Conservation (phyloP, 1,139 yeast genomes). For the Nakaseomyces uthaithaninus region DNA sequence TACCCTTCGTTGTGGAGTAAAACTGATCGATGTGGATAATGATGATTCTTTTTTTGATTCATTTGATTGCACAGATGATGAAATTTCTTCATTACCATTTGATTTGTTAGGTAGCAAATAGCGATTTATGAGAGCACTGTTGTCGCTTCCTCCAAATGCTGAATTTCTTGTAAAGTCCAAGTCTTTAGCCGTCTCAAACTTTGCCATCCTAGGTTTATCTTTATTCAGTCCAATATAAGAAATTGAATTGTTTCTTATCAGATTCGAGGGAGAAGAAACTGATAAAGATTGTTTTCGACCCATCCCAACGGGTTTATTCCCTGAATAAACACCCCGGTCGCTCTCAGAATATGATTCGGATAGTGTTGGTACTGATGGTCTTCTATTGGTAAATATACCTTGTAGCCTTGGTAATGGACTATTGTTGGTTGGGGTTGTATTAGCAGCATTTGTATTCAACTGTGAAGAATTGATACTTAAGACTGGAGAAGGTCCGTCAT, state of each 20-base stretch:
- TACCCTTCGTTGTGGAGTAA: conserved; percentile 12
- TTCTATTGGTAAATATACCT: conserved; percentile 12
- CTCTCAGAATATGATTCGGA: conserved; percentile 8
- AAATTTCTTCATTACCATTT: neutral
- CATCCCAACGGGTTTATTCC: conserved; percentile 1
- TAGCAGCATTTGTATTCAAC: conserved; percentile 12
- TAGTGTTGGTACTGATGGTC: conserved; percentile 5
- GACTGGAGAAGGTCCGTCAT: conserved; percentile 27
- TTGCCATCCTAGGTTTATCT: conserved; percentile 5
- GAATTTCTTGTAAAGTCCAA: neutral
- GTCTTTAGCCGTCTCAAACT: neutral
- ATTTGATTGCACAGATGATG: neutral
- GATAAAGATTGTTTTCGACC: neutral
- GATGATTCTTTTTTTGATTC: conserved; percentile 2
- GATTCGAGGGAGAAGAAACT: conserved; percentile 4
- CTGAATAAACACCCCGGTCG: neutral
- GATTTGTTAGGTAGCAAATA: conserved; percentile 3
- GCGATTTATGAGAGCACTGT: conserved; percentile 7
- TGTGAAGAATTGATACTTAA: conserved; percentile 22
- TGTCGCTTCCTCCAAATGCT: conserved; percentile 7
- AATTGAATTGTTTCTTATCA: conserved; percentile 1
- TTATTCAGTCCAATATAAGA: neutral
- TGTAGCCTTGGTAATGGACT: conserved; percentile 18
- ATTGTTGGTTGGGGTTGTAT: conserved; percentile 8
- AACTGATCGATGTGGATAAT: neutral